A percentile compares a stretch with the other conserved stretches of the same genome.
phyloP scores from a whole-genome alignment of 768 basidiomycete species.

The Pisolithus sp. region DNA sequence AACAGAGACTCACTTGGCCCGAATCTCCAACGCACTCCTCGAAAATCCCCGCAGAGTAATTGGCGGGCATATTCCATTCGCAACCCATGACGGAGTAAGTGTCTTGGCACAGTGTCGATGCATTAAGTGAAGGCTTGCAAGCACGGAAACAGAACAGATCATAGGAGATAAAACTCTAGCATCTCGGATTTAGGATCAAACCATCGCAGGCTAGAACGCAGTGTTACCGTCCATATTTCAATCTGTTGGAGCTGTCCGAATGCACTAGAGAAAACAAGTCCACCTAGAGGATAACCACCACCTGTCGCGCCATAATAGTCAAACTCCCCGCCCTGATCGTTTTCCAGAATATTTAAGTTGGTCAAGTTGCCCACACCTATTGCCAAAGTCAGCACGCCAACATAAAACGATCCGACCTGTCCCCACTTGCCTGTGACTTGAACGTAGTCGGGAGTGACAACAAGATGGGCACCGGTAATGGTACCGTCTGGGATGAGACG shows the following conservation, averaged over 20 bases:
- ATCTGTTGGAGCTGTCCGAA: conserved; percentile 54
- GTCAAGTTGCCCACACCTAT: conserved; percentile 63
- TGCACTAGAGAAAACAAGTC: conserved; percentile 67
- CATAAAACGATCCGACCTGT: conserved; percentile 5
- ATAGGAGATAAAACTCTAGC: conserved; percentile 55
- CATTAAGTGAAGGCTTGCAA: conserved; percentile 46
- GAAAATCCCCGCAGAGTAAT: conserved; percentile 39
- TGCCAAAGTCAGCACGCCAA: conserved; percentile 21
- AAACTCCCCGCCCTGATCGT: conserved; percentile 58
- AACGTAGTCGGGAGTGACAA: conserved; percentile 69
- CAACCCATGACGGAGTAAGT: conserved; percentile 55
- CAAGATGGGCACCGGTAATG: conserved; percentile 62
- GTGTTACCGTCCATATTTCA: conserved; percentile 64
- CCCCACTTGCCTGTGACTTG: conserved; percentile 52
- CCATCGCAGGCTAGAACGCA: conserved; percentile 8
- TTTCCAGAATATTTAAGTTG: conserved; percentile 53
- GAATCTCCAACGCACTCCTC: conserved; percentile 49
- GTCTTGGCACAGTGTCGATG: conserved; percentile 54
- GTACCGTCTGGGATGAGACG: conserved; percentile 67
- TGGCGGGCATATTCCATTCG: conserved; percentile 55
- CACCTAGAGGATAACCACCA: conserved; percentile 55
- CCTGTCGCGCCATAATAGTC: conserved; percentile 66
- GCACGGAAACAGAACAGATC: conserved; percentile 67
- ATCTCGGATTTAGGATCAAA: background rate
- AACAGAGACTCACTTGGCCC: conserved; percentile 32